phyloP scores from a whole-genome alignment of 2,329 filamentous ascomycete species.

The Ophiocordyceps australis region DNA sequence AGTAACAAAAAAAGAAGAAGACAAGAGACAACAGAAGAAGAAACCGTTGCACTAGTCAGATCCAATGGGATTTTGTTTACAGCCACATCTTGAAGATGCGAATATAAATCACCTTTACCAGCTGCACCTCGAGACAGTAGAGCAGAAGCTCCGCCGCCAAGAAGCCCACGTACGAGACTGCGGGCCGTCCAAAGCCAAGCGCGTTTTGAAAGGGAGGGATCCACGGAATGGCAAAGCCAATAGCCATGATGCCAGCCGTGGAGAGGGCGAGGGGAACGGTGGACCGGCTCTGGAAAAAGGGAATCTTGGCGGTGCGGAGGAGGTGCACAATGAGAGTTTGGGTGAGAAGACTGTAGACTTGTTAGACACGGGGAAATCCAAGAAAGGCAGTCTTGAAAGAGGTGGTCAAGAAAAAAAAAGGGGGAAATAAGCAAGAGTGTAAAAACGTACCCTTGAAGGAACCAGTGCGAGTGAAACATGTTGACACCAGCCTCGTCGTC shows the following conservation, averaged over 20 bases:
- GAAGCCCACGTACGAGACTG: conserved; percentile 6
- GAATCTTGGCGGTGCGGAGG: conserved; percentile 9
- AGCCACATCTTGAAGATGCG: conserved; percentile 9
- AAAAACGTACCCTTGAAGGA: conserved; percentile 9
- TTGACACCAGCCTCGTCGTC: conserved; percentile 3
- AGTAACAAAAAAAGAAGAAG: no score
- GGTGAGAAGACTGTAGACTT: conserved; percentile 6
- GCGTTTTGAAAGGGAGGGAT: conserved; percentile 7
- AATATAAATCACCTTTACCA: conserved; percentile 10
- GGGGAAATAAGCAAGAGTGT: neutral
- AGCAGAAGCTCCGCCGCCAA: conserved; percentile 7
- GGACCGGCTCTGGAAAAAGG: conserved; percentile 8
- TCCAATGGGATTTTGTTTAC: no score
- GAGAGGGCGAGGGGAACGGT: conserved; percentile 7
- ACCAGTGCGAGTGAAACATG: conserved; percentile 10
- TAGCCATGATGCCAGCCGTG: conserved; percentile 7
- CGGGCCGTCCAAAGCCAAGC: conserved; percentile 6
- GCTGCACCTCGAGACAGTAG: conserved; percentile 9
- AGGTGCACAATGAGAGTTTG: conserved; percentile 11
- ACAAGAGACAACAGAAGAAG: no score
- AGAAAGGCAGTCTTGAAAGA: no score
- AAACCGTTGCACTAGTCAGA: no score
- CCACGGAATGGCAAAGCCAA: conserved; percentile 9
- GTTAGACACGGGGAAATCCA: neutral
- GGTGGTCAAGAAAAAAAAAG: no score